Conservation (phyloP, 2,329 filamentous ascomycete genomes). For the Celoporthe dispersa region DNA sequence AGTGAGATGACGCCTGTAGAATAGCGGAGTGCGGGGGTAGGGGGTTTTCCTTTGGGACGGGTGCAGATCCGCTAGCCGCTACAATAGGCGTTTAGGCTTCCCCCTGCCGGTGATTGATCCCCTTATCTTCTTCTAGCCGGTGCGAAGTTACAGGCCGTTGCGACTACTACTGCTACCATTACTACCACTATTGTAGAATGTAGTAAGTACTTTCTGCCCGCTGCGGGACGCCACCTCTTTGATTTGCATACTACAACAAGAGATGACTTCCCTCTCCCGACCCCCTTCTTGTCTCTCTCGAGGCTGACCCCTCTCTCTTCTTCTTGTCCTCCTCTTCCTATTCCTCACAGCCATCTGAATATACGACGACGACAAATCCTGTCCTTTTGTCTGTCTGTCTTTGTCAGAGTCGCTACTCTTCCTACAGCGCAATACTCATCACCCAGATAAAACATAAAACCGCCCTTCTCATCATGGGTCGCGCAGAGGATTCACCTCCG, state of each 20-base stretch:
- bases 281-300: background rate
- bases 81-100: background rate
- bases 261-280: background rate
- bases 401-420: background rate
- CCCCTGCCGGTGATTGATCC: slow-evolving; percentile 8
- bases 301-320: background rate
- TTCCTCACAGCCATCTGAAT: background rate
- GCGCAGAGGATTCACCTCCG: slow-evolving; percentile 31
- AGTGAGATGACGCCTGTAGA: slow-evolving; percentile 11
- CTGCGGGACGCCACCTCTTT: background rate
- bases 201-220: background rate
- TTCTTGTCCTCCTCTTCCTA: background rate
- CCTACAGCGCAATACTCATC: too few relatives aligned
- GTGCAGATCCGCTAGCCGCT: background rate
- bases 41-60: too few relatives aligned
- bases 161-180: background rate
- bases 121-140: background rate
- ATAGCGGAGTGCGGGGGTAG: background rate
- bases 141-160: background rate
- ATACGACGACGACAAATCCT: background rate
- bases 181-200: background rate
- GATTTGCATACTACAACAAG: background rate
- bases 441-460: background rate
- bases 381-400: background rate
- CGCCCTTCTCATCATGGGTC: slow-evolving; percentile 5